Percentiles rank a stretch among this genome's conserved stretches.
Conservation (phyloP, 805 yeast genomes). For the Aciculoconidium aculeatum region DNA sequence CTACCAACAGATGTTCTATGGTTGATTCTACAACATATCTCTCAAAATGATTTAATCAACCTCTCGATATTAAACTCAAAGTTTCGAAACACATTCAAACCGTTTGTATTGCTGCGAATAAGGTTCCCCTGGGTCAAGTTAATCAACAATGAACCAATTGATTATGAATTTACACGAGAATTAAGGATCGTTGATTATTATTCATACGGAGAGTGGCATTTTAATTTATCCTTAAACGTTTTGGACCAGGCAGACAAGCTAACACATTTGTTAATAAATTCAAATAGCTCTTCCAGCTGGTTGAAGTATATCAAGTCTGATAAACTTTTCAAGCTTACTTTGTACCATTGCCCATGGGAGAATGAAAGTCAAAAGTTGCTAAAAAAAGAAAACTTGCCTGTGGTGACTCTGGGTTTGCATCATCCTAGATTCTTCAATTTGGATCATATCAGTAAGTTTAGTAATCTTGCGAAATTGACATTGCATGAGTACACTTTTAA, state of each 20-base stretch:
- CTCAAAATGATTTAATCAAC: slow-evolving; percentile 9
- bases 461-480: slow-evolving; percentile 23
- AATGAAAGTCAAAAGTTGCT: slow-evolving; percentile 11
- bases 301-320: slow-evolving; percentile 26
- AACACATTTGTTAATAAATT: slow-evolving; percentile 20
- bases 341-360: slow-evolving; percentile 21
- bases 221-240: slow-evolving; percentile 19
- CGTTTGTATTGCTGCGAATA: slow-evolving; percentile 16
- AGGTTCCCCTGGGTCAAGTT: slow-evolving; percentile 24
- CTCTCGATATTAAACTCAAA: slow-evolving; percentile 12
- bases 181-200: slow-evolving; percentile 25
- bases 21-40: slow-evolving; percentile 6
- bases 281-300: slow-evolving; percentile 37
- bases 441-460: slow-evolving; percentile 37
- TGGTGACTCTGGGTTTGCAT: slow-evolving; percentile 1
- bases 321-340: slow-evolving; percentile 15
- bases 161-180: slow-evolving; percentile 8
- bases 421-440: slow-evolving; percentile 35
- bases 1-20: slow-evolving; percentile 6
- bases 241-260: slow-evolving; percentile 19
- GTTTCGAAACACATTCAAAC: slow-evolving; percentile 14
- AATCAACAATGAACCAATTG: slow-evolving; percentile 2
- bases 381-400: slow-evolving; percentile 3
- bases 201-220: slow-evolving; percentile 33
- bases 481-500: slow-evolving; percentile 39